Evolutionary conservation across 768 basidiomycete species (phyloP), one percentile per base, ranked within the genome.

Genomic region (Pleurotus djamor): DNA sequence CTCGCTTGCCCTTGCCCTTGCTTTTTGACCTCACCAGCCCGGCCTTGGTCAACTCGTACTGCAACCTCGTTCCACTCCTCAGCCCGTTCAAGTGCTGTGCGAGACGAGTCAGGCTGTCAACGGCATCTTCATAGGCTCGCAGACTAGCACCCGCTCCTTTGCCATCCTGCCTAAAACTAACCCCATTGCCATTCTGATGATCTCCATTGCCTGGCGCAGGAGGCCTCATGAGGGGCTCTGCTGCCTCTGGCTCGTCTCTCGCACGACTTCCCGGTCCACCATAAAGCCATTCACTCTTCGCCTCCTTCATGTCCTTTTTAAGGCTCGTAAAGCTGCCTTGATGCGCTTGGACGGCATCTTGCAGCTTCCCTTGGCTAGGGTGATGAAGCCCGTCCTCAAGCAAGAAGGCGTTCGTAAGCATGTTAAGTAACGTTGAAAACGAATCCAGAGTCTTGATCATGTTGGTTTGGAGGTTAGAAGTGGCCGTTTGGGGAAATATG

Each of bases 1-100:
- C 63, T 10, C 52, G 16, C 28, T 52, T 64, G n/a, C 60, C 63
- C 5, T 51, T 45, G 6, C 35, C 45, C 33, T 62, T 67, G 51
- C 57, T 64, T 60, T 61, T 65, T 63, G 60, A 63, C 52, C 59
- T 65, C 44, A 69, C 66, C 14, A 78, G 76, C 9, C 62, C 60
- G 1, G 90, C 89, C 64, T 82, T 83, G 12, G 89, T 83, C 33
- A 98, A 71, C 51, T 96, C 92, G 61, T 89, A 86, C 68, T 98
- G 95, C 37, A 98, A 71, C 36, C 84, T 81, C 5, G 89, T 93
- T 1, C 94, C 91, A 59, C 91, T 87, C 49, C 96, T 75, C 60
- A 98, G 76, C 28, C 96, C 95, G 58, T 89, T 95, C 41, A 99
- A 73, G 74, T 98, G 96, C 68, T 99, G 96, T 0, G 93, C 97